phyloP scores from a whole-genome alignment of 2,329 filamentous ascomycete species.

The Verticillium dahliae region DNA sequence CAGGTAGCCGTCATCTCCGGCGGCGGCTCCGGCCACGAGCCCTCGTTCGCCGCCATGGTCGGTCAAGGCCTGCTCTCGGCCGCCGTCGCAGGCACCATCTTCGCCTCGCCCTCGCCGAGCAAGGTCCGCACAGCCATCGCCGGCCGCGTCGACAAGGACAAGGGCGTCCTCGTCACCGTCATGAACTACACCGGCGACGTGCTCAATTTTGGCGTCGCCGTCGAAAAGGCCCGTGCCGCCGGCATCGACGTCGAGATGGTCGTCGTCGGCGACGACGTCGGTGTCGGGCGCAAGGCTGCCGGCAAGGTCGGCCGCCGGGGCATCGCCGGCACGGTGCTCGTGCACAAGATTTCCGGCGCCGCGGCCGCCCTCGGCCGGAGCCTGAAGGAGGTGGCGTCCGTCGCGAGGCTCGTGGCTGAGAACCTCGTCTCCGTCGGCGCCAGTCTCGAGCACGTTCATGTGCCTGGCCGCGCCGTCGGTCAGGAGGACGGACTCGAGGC shows the following conservation, averaged over 20 bases:
- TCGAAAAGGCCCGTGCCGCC: constrained; percentile 57
- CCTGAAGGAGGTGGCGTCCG: constrained; percentile 64
- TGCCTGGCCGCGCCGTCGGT: constrained; percentile 63
- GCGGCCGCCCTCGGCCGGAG: constrained; percentile 64
- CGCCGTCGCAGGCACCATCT: constrained; percentile 81
- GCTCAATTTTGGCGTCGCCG: constrained; percentile 49
- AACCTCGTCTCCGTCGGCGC: constrained; percentile 84
- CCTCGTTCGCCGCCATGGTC: constrained; percentile 80
- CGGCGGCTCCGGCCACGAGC: constrained; percentile 86
- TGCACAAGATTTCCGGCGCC: constrained; percentile 86
- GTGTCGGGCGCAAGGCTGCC: constrained; percentile 71
- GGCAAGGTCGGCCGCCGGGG: constrained; percentile 91
- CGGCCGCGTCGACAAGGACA: constrained; percentile 62
- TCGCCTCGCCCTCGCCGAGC: constrained; percentile 77
- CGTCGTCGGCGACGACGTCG: constrained; percentile 82
- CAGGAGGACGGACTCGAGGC: constrained; percentile 39
- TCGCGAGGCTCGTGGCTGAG: constrained; percentile 64
- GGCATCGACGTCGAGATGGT: constrained; percentile 59
- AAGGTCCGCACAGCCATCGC: constrained; percentile 76
- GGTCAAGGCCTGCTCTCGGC: constrained; percentile 74
- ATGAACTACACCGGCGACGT: constrained; percentile 21
- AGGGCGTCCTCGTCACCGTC: constrained; percentile 51
- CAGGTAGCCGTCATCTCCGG: constrained; percentile 82
- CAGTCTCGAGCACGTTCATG: constrained; percentile 85
- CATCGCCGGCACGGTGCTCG: constrained; percentile 84